These are phyloP conservation scores for Rosa persica DNA, from an alignment of 306 rosid genomes.

Conservation along the genomic window DNA sequence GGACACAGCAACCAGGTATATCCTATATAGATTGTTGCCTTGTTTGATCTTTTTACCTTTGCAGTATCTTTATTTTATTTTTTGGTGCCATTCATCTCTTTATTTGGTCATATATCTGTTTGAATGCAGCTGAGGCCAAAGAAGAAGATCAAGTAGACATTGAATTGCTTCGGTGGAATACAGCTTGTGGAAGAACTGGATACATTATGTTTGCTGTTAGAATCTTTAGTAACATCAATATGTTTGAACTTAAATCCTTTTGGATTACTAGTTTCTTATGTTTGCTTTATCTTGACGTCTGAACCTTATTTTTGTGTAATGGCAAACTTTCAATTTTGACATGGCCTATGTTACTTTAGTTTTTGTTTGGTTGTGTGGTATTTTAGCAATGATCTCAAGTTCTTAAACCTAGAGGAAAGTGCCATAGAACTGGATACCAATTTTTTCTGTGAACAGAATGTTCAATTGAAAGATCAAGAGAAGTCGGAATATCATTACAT, in stretches of 20 bases:
- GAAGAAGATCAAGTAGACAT: constrained; percentile 93
- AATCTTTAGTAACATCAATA: background rate
- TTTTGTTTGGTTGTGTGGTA: background rate
- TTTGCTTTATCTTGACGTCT: background rate
- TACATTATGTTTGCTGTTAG: background rate
- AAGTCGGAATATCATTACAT: too few species aligned
- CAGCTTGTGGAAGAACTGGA: background rate
- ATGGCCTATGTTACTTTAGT: background rate
- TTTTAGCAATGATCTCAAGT: background rate
- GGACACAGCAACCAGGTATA: constrained; percentile 98
- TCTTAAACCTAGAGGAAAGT: background rate
- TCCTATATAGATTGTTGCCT: background rate
- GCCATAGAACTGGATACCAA: background rate
- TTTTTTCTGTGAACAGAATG: background rate
- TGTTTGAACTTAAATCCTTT: background rate
- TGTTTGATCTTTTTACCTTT: background rate
- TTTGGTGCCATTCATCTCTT: background rate
- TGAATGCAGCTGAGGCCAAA: constrained; percentile 93
- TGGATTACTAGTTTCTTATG: background rate
- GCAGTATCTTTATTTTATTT: background rate
- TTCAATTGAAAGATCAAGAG: too few species aligned
- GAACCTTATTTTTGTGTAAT: background rate
- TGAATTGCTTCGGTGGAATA: constrained; percentile 6
- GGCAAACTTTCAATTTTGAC: background rate
- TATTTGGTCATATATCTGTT: background rate